Base-by-base conservation (phyloP, 1,284 basidiomycete species). In the Rhizoctonia solani region DNA sequence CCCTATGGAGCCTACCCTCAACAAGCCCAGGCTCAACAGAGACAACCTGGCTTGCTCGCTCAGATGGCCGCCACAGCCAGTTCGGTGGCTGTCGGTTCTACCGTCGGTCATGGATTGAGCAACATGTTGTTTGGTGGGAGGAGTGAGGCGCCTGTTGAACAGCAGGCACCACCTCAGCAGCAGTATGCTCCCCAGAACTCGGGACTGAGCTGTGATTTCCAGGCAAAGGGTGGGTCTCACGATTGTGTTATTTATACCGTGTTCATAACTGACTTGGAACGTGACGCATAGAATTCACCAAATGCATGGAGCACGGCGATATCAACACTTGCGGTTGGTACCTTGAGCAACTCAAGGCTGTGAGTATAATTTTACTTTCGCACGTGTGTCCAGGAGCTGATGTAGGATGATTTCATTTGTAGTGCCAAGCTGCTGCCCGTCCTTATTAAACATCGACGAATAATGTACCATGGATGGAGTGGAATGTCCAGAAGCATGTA, bases 41-140 rank as follows among this genome's bases (percentile, higher is more conserved):
- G 52, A 29, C 74, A 77, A 56, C 89, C 89, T 0, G 89, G 90
- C 4, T 80, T 92, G 81, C 68, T 92, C 16, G 80, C 84, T 0
- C 87, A 90, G 76, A 94, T 94, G 90, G 92, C 92, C 63, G 91
- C 92, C 14, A 94, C 92, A 5, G 92, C 91, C 29, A 92, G 91
- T 66, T 90, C 89, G 70, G 92, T 94, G 44, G 92, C 92, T 4
- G 81, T 92, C 58, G 92, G 92, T 47, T 92, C 90, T 14, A 86
- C 87, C 56, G 83, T 94, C 70, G 92, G 92, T 53, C 92, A 94
- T 74, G 92, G 92, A 39, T 75, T 94, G 70, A 92, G 89, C 54
- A 83, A 77, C 76, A 92, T 94, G 89, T 83, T 94, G 67, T 94
- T 94, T 72, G 92, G 92, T 53, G 84, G 88, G 65, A 77, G 80